phyloP scores from a whole-genome alignment of 1,139 yeast genomes.

The Pichia sp. region DNA sequence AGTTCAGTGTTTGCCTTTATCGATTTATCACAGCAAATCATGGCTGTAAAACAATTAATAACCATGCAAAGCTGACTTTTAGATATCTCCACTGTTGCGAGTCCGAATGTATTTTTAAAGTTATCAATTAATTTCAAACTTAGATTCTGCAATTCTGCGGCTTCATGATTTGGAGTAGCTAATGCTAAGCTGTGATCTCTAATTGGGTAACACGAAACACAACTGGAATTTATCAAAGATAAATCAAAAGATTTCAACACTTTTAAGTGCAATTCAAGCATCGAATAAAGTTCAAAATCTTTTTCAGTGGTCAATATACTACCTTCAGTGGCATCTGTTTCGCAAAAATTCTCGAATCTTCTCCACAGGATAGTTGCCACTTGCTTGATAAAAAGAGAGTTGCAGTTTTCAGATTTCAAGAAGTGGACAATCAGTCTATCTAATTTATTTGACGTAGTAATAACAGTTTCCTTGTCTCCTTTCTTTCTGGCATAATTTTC shows the following conservation, averaged over 20 bases:
- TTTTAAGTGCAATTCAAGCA: neutral
- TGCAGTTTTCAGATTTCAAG: neutral
- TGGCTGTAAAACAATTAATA: slow-evolving; percentile 8
- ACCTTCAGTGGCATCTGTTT: neutral
- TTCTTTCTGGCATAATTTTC: slow-evolving; percentile 13
- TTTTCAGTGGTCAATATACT: neutral
- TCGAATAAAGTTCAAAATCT: neutral
- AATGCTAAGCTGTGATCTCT: neutral
- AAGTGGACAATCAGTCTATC: slow-evolving; percentile 6
- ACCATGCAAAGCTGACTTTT: slow-evolving; percentile 5
- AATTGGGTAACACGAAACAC: slow-evolving; percentile 6
- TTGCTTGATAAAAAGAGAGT: slow-evolving; percentile 1
- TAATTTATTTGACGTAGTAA: slow-evolving; percentile 2
- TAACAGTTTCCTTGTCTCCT: slow-evolving; percentile 14
- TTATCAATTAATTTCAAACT: neutral
- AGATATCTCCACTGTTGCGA: neutral
- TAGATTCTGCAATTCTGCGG: neutral
- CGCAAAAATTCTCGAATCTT: slow-evolving; percentile 7
- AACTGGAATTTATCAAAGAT: no score
- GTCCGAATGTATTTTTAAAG: neutral
- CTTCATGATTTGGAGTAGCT: neutral
- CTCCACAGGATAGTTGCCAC: slow-evolving; percentile 12
- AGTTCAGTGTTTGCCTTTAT: neutral
- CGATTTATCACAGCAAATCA: neutral
- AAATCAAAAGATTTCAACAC: neutral